Base-by-base conservation (phyloP, 768 basidiomycete genomes). In the Suillus brevipes region DNA sequence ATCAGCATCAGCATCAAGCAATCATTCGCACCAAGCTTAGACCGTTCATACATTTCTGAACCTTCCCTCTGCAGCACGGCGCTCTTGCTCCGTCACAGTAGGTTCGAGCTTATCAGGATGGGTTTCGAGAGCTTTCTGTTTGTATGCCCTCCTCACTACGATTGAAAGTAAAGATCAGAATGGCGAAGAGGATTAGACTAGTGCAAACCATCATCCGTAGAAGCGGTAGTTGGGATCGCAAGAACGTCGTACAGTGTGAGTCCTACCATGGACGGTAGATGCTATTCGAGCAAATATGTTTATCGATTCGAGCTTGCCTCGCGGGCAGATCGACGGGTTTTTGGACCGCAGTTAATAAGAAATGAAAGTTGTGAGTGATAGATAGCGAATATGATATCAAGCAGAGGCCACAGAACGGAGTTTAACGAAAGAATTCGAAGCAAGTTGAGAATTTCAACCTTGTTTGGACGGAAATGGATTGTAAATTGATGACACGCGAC, bases 81-180 rank as follows among this genome's bases (percentile, higher is more conserved):
- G 86, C 65, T 85, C 84, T 64, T 79, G 75, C 52, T 82, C 81
- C 50, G 77, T 83, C 9, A 85, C 84, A 37, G 75, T 75, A 43
- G 82, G 86, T 13, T 84, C 84, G 56, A 90, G 83, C 69, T 89
- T 90, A 69, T 91, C 89, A 12, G 89, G 89, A 72, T 91, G 89
- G 1, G 90, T 90, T 73, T 88, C 87, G 34, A 91, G 78, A 12
- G 85, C 88, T 69, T 84, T 86, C 66, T 83, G 84, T 70, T 84
- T 87, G 74, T 90, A 91, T 2, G 88, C 89, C 69, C 81, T 86
- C 60, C 87, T 85, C 64, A 91, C 89, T 89, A 66, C 9, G 66
- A n/a, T 45, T 28, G 42, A 18, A 18, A 16, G 45, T 45, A 14
- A 55, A 45, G 20, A 52, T 34, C 5, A 69, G 65, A 53, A 12